A percentile compares a stretch with the other conserved stretches of the same genome.
Evolutionary conservation across 805 yeast genomes (phyloP).

Genomic region (Candida dajiaensis): DNA sequence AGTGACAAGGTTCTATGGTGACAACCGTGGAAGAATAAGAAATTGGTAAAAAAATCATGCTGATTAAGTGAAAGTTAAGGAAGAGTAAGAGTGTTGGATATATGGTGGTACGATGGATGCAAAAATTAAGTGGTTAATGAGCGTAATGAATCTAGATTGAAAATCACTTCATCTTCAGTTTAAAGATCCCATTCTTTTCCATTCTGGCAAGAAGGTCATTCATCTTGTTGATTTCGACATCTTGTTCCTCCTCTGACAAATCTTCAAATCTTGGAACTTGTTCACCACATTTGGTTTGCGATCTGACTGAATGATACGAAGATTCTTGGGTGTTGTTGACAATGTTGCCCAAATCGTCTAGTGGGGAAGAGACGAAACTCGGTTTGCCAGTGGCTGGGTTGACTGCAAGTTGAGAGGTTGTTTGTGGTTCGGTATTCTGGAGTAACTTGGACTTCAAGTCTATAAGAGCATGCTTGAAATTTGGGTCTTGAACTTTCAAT

Average conservation of each 20-base stretch:
- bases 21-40: too few relatives aligned
- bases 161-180: constrained; percentile 18
- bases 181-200: constrained; percentile 23
- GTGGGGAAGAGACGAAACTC: neutral
- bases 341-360: neutral
- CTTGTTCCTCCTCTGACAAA: constrained; percentile 21
- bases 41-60: neutral
- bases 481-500: constrained; percentile 12
- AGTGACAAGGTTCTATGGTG: neutral
- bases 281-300: neutral
- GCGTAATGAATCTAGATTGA: neutral
- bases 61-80: neutral
- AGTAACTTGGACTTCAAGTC: constrained; percentile 6
- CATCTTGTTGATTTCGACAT: constrained; percentile 21
- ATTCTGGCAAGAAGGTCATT: constrained; percentile 19
- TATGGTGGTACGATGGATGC: neutral
- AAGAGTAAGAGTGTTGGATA: neutral
- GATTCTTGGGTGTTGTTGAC: too few relatives aligned
- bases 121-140: neutral
- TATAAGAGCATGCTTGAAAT: constrained; percentile 7
- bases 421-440: neutral
- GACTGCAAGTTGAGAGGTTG: neutral
- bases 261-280: constrained; percentile 20
- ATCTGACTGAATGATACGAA: neutral
- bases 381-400: neutral